phyloP scores from a whole-genome alignment of 305 asterid species.

The Fraxinus latifolia region DNA sequence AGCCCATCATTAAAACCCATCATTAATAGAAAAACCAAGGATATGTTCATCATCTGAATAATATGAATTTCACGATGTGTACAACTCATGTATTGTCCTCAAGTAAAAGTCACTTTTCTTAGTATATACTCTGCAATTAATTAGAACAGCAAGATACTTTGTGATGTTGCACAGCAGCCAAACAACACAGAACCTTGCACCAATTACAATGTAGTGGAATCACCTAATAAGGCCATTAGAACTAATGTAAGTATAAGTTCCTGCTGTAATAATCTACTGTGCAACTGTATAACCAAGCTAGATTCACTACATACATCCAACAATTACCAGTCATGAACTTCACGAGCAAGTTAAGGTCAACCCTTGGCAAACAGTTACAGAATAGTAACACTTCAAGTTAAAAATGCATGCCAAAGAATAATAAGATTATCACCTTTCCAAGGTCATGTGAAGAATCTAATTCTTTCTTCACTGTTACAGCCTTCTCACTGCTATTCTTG shows the following conservation, averaged over 20 bases:
- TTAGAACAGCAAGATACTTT: not conserved
- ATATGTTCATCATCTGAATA: not conserved
- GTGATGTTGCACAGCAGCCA: not conserved
- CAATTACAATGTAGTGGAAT: not conserved
- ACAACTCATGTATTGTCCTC: not conserved
- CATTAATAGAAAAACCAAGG: not conserved
- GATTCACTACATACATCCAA: not conserved
- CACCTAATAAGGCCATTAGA: not conserved
- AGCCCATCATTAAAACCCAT: not conserved
- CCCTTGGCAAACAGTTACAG: not conserved
- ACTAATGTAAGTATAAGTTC: not conserved
- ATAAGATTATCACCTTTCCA: slow-evolving; percentile 40
- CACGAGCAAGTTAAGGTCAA: not conserved
- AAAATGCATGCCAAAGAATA: not conserved
- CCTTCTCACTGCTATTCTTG: slow-evolving; percentile 27
- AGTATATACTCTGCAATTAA: not conserved
- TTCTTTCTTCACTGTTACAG: slow-evolving; percentile 35
- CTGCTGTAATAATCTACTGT: not conserved
- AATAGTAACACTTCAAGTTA: not conserved
- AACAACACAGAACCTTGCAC: not conserved
- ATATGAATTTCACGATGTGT: not conserved
- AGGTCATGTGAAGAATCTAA: slow-evolving; percentile 26
- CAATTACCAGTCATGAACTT: not conserved
- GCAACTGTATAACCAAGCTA: slow-evolving; percentile 1
- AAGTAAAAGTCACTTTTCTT: not conserved